A percentile compares a stretch with the other conserved stretches of the same genome.
Evolutionary conservation across 1,284 basidiomycete genomes (phyloP).

Genomic region (Fomes fomentarius): DNA sequence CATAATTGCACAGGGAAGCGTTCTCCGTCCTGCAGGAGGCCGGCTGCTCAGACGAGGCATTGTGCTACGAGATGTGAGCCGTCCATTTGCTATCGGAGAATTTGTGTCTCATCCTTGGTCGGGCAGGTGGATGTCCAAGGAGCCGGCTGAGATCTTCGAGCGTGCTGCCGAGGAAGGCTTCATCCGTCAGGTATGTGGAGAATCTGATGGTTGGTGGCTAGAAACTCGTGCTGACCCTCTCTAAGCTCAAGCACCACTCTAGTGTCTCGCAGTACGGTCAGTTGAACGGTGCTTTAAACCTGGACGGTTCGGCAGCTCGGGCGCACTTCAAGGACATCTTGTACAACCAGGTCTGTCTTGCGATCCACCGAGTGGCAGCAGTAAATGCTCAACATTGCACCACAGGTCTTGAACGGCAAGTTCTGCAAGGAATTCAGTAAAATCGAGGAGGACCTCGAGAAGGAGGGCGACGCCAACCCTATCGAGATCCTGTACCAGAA

Average conservation of each 20-base stretch:
- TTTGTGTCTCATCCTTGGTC: not conserved
- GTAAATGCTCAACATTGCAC: too few relatives aligned
- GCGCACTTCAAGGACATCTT: slow-evolving; percentile 62
- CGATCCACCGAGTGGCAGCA: too few relatives aligned
- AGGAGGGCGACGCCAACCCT: slow-evolving; percentile 58
- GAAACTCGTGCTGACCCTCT: not conserved
- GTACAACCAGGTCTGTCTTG: slow-evolving; percentile 55
- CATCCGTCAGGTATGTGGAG: slow-evolving; percentile 49
- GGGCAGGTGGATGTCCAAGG: slow-evolving; percentile 72
- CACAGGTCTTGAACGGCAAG: slow-evolving; percentile 60
- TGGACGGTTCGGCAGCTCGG: slow-evolving; percentile 52
- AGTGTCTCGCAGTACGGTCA: slow-evolving; percentile 66
- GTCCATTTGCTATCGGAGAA: not conserved
- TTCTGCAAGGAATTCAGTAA: slow-evolving; percentile 59
- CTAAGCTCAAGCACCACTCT: slow-evolving; percentile 63
- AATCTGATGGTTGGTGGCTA: not conserved
- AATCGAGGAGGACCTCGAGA: slow-evolving; percentile 62
- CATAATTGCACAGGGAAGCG: slow-evolving; percentile 47
- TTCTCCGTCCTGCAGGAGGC: slow-evolving; percentile 66
- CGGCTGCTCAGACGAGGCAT: slow-evolving; percentile 68
- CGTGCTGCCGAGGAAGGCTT: slow-evolving; percentile 69
- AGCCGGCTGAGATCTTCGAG: slow-evolving; percentile 73
- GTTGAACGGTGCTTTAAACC: slow-evolving; percentile 56
- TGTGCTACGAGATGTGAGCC: slow-evolving; percentile 66
- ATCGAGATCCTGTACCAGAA: slow-evolving; percentile 56